phyloP scores from a whole-genome alignment of 495 filamentous ascomycete species.

The Chlorociboria aeruginascens region DNA sequence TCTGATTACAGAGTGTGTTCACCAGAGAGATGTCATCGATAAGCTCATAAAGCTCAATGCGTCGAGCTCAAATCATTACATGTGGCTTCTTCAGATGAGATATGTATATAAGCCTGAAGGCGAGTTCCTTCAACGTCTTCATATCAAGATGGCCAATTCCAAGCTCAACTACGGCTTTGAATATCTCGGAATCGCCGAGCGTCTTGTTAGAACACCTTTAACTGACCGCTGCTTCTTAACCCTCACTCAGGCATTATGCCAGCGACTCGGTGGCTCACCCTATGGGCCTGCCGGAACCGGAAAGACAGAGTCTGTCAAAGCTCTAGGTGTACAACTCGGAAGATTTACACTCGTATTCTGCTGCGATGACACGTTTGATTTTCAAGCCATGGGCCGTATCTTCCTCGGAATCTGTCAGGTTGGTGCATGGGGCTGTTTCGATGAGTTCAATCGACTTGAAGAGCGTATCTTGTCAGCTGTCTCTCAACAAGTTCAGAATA shows the following conservation, averaged over 20 bases:
- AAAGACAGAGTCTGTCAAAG: conserved; percentile 98
- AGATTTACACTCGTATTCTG: conserved; percentile 97
- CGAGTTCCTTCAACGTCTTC: conserved; percentile 70
- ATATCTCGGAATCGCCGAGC: conserved; percentile 90
- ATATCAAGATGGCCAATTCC: conserved; percentile 94
- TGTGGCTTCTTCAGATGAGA: conserved; percentile 97
- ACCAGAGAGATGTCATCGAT: conserved; percentile 84
- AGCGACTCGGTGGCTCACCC: conserved; percentile 89
- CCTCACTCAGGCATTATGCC: conserved; percentile 87
- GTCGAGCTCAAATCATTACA: conserved; percentile 65
- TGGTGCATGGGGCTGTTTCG: conserved; percentile 98
- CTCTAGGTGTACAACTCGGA: conserved; percentile 88
- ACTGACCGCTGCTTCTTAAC: conserved; percentile 98
- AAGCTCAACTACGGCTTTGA: conserved; percentile 94
- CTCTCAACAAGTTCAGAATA: conserved; percentile 98
- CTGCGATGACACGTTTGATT: conserved; percentile 98
- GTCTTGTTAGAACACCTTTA: conserved; percentile 88
- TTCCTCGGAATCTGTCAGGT: conserved; percentile 99
- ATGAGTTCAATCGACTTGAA: conserved; percentile 97
- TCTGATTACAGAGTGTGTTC: conserved; percentile 96
- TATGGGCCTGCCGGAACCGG: conserved; percentile 98
- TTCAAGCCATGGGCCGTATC: conserved; percentile 98
- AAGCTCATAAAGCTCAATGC: conserved; percentile 69
- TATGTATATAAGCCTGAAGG: conserved; percentile 78
- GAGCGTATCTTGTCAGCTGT: conserved; percentile 95